Evolutionary conservation across 1,139 yeast species (phyloP), one percentile per base, ranked within the genome.

Genomic region (Candida freyschussii): DNA sequence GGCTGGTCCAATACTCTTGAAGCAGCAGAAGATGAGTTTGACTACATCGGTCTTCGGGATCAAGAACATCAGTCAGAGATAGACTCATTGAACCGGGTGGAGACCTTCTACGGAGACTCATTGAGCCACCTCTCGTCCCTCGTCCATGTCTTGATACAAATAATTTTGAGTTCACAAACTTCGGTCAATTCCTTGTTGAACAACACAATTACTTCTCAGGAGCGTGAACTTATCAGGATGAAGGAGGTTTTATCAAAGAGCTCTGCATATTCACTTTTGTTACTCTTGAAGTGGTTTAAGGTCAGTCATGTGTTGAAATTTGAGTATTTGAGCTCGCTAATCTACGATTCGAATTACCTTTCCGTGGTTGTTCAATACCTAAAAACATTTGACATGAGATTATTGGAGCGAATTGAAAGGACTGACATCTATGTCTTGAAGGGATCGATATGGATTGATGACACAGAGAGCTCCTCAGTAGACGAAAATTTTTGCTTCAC

Each of bases 271-370:
- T 69, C 77, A 1, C 38, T 86, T 1, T 48, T 63, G 6, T 47
- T 73, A 13, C 53, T 91, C 18, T 55, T 80, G 21, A 70, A 69
- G 47, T 91, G 97, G 96, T 80, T 86, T 54, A 83, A 82, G 50
- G 58, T 70, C 10, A 80, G 77, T 32, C 95, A 91, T 56, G 63
- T 86, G 2, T 57, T 87, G 45, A 89, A 89, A 55, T 78, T 71
- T 52, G 94, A 87, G 54, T 84, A 80, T 50, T 60, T 91, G 11
- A 60, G 81, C 2, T 72, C 86, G 0, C 54, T 91, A 17, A 54
- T 91, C 23, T 83, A 82, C 56, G 98, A 93, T 55, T 72, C 80
- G 8, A 75, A 77, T 36, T 77, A 66, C 47, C 70, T 78, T 38
- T 60, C 67, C n/a, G 57, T 67, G 33, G 63, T 60, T 23, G 62